Base-by-base conservation (phyloP, 768 basidiomycete species). In the Pleurotus citrinopileatus region DNA sequence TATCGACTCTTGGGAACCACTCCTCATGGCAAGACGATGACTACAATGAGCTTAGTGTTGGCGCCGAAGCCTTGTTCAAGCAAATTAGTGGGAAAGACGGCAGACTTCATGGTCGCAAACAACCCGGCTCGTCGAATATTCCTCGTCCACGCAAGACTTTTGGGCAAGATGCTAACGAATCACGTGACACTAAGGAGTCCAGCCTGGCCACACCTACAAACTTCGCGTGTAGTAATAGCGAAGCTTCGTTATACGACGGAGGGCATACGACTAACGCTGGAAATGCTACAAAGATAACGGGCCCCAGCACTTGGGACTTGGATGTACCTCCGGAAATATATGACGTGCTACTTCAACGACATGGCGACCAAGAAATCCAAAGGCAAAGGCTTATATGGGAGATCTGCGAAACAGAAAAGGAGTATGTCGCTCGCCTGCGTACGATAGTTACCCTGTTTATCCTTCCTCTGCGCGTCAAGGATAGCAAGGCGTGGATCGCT, bases 401-500 rank as follows among this genome's bases (percentile, higher is more conserved):
- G 57, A 73, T 96, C 37, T 78, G 76, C 57, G 76, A 82, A 38
- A 79, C 87, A 0, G 93, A 97, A 70, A 76, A 77, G 27, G 61
- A 68, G 1, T 91, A 95, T 58, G 81, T 94, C 53, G 71, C 76
- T 19, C 83, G 78, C 6, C 71, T 94, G 15, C 80, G 80, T 36
- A 75, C 75, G 42, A 86, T 91, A 57, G 72, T 93, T 10, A 70
- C 75, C n/a, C 67, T 87, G 4, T 94, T 94, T 65, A 79, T 94
- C 25, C 72, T 82, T 3, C 94, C 94, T 0, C 77, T 97, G 7
- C 85, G 91, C 6, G 75, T 82, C 2, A 82, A 86, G 56, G 79
- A 86, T 59, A 84, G 78, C 44, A 82, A 82, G 48, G 64, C 73
- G 1, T 97, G 94, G 91, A 86, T 96, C 32, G 71, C 82, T 1